Conservation (phyloP, 805 yeast genomes). For the Myxozyma sirexii region DNA sequence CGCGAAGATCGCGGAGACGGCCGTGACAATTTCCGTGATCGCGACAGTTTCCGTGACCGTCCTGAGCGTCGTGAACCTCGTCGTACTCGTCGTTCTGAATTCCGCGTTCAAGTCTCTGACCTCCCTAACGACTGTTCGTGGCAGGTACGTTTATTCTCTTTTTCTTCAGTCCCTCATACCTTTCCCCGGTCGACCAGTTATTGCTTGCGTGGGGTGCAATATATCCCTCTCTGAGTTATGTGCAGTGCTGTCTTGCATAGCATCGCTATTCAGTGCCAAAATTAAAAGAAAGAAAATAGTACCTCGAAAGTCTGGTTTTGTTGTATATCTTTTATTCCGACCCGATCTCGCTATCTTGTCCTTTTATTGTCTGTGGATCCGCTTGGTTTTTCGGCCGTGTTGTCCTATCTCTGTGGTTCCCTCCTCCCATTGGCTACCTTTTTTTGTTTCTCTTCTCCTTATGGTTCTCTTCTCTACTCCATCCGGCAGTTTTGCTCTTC, state of each 20-base stretch:
- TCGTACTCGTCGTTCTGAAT: conserved; percentile 36
- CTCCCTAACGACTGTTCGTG: conserved; percentile 39
- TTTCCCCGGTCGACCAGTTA: conserved; percentile 8
- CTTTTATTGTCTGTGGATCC: neutral
- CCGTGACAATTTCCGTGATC: conserved; percentile 25
- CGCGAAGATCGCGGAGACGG: conserved; percentile 31
- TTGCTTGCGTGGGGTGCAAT: neutral
- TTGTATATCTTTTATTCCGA: neutral
- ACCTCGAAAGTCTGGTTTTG: too few relatives aligned
- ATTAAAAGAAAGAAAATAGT: too few relatives aligned
- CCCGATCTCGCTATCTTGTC: neutral
- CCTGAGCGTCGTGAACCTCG: conserved; percentile 33
- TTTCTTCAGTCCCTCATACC: conserved; percentile 4
- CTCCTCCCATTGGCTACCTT: neutral
- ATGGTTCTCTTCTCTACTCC: neutral
- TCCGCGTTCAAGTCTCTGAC: conserved; percentile 38
- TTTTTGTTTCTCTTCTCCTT: neutral
- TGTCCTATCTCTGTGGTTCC: neutral
- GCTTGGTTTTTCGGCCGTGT: neutral
- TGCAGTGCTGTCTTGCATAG: neutral
- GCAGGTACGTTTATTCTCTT: conserved; percentile 36
- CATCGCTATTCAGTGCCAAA: neutral
- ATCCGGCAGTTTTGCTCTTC: neutral
- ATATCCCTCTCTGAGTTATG: neutral
- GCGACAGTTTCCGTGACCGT: conserved; percentile 28